Evolutionary conservation across 2,329 filamentous ascomycete genomes (phyloP), one percentile per base, ranked within the genome.

Genomic region (Dactylellina sp.): DNA sequence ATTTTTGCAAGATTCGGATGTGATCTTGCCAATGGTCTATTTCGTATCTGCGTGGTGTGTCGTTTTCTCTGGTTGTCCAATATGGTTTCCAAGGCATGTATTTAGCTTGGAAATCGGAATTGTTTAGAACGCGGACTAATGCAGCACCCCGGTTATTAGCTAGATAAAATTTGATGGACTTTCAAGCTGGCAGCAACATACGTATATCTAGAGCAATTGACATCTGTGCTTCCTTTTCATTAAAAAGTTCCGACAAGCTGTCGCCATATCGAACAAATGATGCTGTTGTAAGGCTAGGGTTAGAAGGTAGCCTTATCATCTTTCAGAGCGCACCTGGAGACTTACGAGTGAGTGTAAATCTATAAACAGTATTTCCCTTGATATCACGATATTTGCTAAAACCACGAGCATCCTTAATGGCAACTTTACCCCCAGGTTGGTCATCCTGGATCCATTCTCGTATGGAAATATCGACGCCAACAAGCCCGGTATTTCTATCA

Each of bases 21-120:
- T 70, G 64, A 37, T 70, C 64, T 20, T 44, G 46, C 64, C 64
- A 70, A 40, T 70, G 64, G 7, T 70, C 55, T 5, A 72, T 55
- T 52, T 72, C 66, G 25, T 72, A 72, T 49, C 66, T 57, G 7
- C 18, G 22, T 9, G 22, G 12, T 1, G 20, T 39, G 18, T 40
- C 18, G 7, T 12, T 11, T 12, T 52, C 12, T 18, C 16, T 2
- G n/a, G 24, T 22, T 18, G 11, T n/a, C 63, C 52, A 59, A 5
- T 44, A 12, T 28, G 64, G 53, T 16, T 22, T 52, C 64, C 64
- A 70, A 7, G 64, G 16, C 47, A 70, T 55, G 32, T 70, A 62
- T 42, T 56, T 70, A 18, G 40, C n/a, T 37, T 70, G 64, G 24
- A 70, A 70, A 12, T 47, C 46, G 20, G 49, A 25, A 28, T 70